Base-by-base conservation (phyloP, 192 early-diverging fungal genomes). In the Backusella morwellensis region DNA sequence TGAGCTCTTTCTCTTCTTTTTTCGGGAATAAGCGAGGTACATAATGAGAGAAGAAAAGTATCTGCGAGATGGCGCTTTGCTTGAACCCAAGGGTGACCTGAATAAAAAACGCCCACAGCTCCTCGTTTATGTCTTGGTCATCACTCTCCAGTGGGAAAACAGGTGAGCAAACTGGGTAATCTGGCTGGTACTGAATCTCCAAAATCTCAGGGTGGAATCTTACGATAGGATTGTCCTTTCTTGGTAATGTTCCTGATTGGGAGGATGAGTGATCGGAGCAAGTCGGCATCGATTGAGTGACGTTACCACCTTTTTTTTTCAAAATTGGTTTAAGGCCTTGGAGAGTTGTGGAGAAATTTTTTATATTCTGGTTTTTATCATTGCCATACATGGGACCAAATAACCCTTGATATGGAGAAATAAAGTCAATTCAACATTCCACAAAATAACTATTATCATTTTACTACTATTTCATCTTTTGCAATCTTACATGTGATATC, bases 401-500 rank as follows among this genome's bases (percentile, higher is more conserved):
- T 38, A 80, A 54, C 74, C 68, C 68, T 77, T 36, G 35, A 75
- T 35, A 17, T 68, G 35, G 67, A 68, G 14, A 68, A 36, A 40
- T 40, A 40, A 21, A 59, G 23, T 59, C 23, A 59, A 59, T 59
- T 26, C 56, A 59, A 59, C 56, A 59, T 59, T 59, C 56, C 56
- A 59, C 56, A 59, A 29, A 38, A 38, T 11, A 11, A 38, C 9
- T 38, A 38, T 38, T 11, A 68, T 68, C 35, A 21, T 71, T 8
- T 70, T 70, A 47, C 32, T 71, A 44, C 26, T 71, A 68, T 71
- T 40, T 44, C 41, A 44, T 44, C 36, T 42, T 32, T 4, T 29
- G 50, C 6, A 44, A 26, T 3, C 68, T 70, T 79, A 79, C 82
- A 84, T 75, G 82, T 84, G 50, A 84, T 78, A 68, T 84, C 82